Base-by-base conservation (phyloP, 2,329 filamentous ascomycete species). In the Podosphaera xanthii region DNA sequence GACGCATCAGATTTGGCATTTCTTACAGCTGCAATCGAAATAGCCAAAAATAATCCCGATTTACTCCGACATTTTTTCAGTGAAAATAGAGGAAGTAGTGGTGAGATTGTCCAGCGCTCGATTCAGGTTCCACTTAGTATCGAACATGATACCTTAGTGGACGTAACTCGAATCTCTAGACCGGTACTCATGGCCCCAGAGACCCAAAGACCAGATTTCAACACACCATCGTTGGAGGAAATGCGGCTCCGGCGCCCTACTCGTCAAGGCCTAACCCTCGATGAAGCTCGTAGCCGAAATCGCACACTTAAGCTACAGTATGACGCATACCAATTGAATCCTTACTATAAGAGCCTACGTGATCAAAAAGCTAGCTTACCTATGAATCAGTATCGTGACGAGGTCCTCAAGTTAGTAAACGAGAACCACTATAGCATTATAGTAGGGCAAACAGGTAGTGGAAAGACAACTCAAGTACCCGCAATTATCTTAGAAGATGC, bases 381-480 rank as follows among this genome's bases (percentile, higher is more conserved):
- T 0, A 88, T 97, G 0, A 96, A 75, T 71, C 84, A 83, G 57
- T 94, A 96, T 73, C 80, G 89, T 58, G 82, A 80, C 56, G 84
- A 92, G 67, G 78, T 98, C 36, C 82, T 96, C 62, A 80, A 92
- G 64, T 90, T 91, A 10, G 84, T 97, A 57, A 76, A 77, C 38
- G 73, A 76, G 2, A 82, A 90, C 66, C 82, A 94, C 69, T 87
- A 96, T 59, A 94, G 87, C 2, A 95, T 98, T 67, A 89, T 97
- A 64, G 91, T 89, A 46, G 91, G 91, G 63, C 90, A 96, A 71
- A 97, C 91, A 2, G 91, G 91, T 57, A 94, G 87, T 35, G 91
- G 91, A 68, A 97, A 97, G 71, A 94, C 87, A 58, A 97, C 91
- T 0, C 92, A 98, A 70, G 90, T 88, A 1, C 87, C 97, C 42